phyloP scores from a whole-genome alignment of 2,329 filamentous ascomycete species.

The Aspergillus fijiensis region DNA sequence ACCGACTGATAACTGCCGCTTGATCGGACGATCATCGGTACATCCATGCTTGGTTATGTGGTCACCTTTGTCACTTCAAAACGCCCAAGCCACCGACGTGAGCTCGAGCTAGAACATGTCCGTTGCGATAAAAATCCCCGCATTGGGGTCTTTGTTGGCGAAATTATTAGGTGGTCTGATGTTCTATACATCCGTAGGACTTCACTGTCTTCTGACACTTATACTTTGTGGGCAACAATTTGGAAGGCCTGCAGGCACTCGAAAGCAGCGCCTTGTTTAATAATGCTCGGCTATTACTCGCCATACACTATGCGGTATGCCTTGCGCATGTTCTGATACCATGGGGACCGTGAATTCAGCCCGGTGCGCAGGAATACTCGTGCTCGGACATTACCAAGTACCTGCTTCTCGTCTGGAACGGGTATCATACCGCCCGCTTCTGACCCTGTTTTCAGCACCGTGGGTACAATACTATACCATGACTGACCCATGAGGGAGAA shows the following conservation, averaged over 20 bases:
- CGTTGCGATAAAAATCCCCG: neutral
- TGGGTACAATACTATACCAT: neutral
- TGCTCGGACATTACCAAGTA: neutral
- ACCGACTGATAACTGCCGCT: neutral
- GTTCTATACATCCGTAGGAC: neutral
- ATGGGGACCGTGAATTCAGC: too few species aligned
- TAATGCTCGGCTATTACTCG: neutral
- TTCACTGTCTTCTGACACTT: neutral
- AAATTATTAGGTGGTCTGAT: neutral
- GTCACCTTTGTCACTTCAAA: neutral
- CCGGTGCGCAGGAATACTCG: too few species aligned
- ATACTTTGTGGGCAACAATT: neutral
- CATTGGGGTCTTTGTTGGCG: neutral
- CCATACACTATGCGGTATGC: too few species aligned
- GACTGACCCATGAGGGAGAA: neutral
- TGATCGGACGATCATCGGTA: neutral
- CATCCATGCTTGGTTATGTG: neutral
- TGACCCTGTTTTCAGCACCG: too few species aligned
- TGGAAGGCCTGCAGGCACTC: neutral
- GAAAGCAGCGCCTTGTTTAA: neutral
- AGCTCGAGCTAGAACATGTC: neutral
- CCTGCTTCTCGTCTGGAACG: neutral
- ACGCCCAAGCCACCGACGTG: neutral
- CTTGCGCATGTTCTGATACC: too few species aligned
- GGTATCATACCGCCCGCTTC: neutral